A percentile compares a stretch with the other conserved stretches of the same genome.
These are phyloP conservation scores for Globisporangium yorkense DNA, from an alignment of 352 stramenopile genomes.

Conservation along the genomic window DNA sequence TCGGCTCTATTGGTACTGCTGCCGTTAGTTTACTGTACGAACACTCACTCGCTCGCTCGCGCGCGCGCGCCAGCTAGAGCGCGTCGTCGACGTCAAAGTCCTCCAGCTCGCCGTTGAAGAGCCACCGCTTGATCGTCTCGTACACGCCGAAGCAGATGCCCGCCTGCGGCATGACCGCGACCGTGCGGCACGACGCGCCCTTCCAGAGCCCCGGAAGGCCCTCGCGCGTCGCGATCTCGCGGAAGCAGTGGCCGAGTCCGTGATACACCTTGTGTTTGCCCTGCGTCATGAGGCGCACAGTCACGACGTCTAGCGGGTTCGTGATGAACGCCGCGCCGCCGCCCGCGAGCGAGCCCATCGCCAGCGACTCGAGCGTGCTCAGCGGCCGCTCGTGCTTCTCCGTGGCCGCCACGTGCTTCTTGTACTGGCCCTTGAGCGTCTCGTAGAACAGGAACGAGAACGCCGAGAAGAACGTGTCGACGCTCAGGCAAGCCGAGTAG, in stretches of 20 bases:
- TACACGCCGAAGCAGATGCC: slow-evolving; percentile 86
- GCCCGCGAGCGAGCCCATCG: slow-evolving; percentile 48
- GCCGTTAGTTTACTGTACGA: slow-evolving; percentile 10
- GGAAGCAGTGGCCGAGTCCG: slow-evolving; percentile 53
- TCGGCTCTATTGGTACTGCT: slow-evolving; percentile 13
- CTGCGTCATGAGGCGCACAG: slow-evolving; percentile 79
- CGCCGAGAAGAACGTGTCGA: slow-evolving; percentile 76
- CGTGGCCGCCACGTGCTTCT: slow-evolving; percentile 20
- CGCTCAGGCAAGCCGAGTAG: slow-evolving; percentile 72
- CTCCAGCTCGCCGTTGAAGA: slow-evolving; percentile 61
- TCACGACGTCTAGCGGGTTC: slow-evolving; percentile 79
- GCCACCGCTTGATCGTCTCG: slow-evolving; percentile 72
- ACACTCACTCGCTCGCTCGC: neutral
- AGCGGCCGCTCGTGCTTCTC: slow-evolving; percentile 33
- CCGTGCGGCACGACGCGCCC: slow-evolving; percentile 57
- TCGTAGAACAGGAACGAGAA: slow-evolving; percentile 87
- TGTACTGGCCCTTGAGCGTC: slow-evolving; percentile 50
- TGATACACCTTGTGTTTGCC: slow-evolving; percentile 61
- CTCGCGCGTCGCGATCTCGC: slow-evolving; percentile 50
- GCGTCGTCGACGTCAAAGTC: slow-evolving; percentile 56
- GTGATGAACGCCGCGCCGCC: slow-evolving; percentile 64
- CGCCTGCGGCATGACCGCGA: slow-evolving; percentile 68
- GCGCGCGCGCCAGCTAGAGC: slow-evolving; percentile 5
- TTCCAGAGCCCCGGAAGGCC: slow-evolving; percentile 60
- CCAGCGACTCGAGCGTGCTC: slow-evolving; percentile 48